A percentile compares a stretch with the other conserved stretches of the same genome.
Evolutionary conservation across 768 basidiomycete species (phyloP).

Genomic region (Mycena haematopus): DNA sequence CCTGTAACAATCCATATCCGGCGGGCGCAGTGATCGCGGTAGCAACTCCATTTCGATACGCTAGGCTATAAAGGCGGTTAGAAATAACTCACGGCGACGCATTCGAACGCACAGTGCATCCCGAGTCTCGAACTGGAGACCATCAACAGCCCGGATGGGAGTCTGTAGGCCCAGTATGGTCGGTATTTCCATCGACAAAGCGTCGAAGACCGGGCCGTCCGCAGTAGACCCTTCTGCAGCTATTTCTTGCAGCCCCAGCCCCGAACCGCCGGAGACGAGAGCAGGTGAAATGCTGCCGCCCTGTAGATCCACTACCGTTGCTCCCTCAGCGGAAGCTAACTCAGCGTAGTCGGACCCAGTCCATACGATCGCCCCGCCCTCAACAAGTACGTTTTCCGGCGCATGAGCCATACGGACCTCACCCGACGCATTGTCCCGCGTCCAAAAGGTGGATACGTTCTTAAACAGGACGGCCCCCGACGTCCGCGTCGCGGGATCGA

Average conservation of each 20-base stretch:
- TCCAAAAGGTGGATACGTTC: constrained; percentile 51
- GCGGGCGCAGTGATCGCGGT: constrained; percentile 63
- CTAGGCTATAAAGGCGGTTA: constrained; percentile 49
- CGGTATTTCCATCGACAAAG: constrained; percentile 48
- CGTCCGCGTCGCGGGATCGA: constrained; percentile 49
- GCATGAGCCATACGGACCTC: neutral
- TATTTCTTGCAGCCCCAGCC: constrained; percentile 72
- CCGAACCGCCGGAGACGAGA: constrained; percentile 66
- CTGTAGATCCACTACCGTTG: constrained; percentile 33
- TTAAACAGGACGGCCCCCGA: constrained; percentile 61
- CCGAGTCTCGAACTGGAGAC: constrained; percentile 70
- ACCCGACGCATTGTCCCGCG: neutral
- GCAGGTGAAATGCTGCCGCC: constrained; percentile 47
- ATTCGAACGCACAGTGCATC: constrained; percentile 48
- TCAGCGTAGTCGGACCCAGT: constrained; percentile 41
- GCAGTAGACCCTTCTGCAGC: constrained; percentile 59
- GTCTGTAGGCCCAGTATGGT: constrained; percentile 49
- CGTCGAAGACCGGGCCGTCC: constrained; percentile 63
- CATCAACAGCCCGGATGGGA: constrained; percentile 68
- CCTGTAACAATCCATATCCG: constrained; percentile 55
- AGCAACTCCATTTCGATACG: constrained; percentile 71
- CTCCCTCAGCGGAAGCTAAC: constrained; percentile 31
- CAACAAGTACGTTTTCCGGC: constrained; percentile 48
- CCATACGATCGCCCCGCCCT: constrained; percentile 52
- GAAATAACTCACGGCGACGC: neutral